Percentiles rank a stretch among this genome's conserved stretches.
These are phyloP conservation scores for Coemansia sp. DNA, from an alignment of 192 early-diverging fungal species.

Conservation along the genomic window DNA sequence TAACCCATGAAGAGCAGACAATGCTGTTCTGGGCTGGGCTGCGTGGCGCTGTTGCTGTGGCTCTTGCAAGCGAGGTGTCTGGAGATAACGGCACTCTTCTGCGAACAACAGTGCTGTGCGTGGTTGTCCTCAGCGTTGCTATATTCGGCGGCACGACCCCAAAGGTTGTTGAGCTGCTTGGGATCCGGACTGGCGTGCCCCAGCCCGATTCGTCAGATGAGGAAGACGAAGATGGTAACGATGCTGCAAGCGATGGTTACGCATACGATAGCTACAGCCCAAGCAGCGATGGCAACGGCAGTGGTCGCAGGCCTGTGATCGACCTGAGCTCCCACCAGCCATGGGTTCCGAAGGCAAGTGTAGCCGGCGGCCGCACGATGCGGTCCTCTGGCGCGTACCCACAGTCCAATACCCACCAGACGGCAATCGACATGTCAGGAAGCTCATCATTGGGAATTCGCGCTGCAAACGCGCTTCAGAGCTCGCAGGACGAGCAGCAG, in stretches of 20 bases:
- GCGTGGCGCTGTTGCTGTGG: conserved; percentile 96
- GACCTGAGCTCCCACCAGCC: conserved; percentile 14
- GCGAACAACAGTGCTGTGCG: conserved; percentile 86
- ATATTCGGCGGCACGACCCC: conserved; percentile 91
- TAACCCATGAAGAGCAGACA: conserved; percentile 64
- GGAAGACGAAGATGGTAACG: conserved; percentile 20
- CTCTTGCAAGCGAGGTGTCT: conserved; percentile 79
- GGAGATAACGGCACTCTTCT: conserved; percentile 69
- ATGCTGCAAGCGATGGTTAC: conserved; percentile 1
- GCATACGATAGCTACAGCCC: conserved; percentile 1
- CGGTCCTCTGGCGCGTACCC: not conserved
- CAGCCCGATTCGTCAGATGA: conserved; percentile 54
- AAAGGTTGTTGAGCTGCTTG: conserved; percentile 71
- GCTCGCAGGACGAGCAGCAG: conserved; percentile 3
- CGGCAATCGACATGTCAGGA: not conserved
- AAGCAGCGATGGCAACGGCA: conserved; percentile 3
- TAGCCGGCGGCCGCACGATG: not conserved
- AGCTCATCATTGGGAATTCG: not conserved
- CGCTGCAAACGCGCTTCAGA: not conserved
- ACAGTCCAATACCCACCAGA: not conserved
- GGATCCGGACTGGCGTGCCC: conserved; percentile 72
- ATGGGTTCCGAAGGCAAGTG: conserved; percentile 7
- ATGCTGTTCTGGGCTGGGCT: conserved; percentile 97
- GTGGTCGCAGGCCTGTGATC: conserved; percentile 15
- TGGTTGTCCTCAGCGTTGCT: conserved; percentile 88